Evolutionary conservation across 148 eudicot genomes (phyloP).

Genomic region (Cornus controversa): DNA sequence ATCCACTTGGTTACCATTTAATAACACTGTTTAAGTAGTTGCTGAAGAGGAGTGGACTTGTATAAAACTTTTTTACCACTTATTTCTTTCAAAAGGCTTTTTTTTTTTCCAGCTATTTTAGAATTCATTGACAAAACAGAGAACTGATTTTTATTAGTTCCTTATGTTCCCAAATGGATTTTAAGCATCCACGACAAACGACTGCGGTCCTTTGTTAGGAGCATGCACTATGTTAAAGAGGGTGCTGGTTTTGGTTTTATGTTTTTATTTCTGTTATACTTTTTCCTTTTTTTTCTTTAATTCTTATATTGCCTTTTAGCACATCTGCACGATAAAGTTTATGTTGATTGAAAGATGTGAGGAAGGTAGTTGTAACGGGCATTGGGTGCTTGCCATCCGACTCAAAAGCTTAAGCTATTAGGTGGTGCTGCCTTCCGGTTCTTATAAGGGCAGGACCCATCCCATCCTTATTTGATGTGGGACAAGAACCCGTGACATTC

Average conservation of each 20-base stretch:
- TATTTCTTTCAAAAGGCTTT: neutral
- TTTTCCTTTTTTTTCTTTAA: neutral
- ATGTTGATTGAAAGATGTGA: no score
- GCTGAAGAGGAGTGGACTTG: neutral
- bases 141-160: neutral
- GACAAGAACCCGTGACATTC: no score
- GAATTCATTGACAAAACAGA: neutral
- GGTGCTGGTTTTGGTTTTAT: neutral
- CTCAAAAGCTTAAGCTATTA: neutral
- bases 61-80: neutral
- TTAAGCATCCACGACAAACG: neutral
- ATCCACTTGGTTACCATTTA: neutral
- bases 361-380: no score
- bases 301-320: neutral
- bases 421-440: no score
- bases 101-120: neutral
- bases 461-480: no score
- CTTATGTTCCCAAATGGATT: neutral
- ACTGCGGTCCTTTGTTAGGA: neutral
- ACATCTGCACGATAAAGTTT: no score
- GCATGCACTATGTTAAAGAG: neutral
- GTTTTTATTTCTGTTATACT: neutral
- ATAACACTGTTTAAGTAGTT: neutral
- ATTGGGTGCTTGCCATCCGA: neutral
- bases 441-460: no score